A percentile compares a stretch with the other conserved stretches of the same genome.
phyloP scores from a whole-genome alignment of 2,329 filamentous ascomycete genomes.

The Plenodomus lindquistii region DNA sequence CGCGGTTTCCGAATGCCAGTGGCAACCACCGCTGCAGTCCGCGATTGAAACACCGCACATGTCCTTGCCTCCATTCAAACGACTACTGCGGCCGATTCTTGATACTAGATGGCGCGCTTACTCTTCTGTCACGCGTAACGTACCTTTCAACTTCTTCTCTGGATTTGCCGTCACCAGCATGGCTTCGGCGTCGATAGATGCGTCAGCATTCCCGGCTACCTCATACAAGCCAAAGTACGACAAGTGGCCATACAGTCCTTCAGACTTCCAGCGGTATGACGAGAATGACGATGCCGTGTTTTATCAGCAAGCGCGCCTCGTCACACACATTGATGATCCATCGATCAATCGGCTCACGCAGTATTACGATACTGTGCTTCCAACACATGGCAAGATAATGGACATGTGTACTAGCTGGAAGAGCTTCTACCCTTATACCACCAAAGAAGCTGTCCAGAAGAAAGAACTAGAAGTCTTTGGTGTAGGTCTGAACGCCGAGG shows the following conservation, averaged over 20 bases:
- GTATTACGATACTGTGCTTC: constrained; percentile 54
- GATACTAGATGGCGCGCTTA: constrained; percentile 5
- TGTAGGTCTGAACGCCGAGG: constrained; percentile 53
- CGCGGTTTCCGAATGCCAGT: constrained; percentile 2
- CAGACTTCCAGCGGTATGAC: constrained; percentile 48
- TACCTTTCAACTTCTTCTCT: constrained; percentile 20
- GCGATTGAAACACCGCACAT: constrained; percentile 2
- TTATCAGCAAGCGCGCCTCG: constrained; percentile 52
- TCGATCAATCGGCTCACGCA: constrained; percentile 50
- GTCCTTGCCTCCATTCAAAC: constrained; percentile 4
- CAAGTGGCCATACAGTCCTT: constrained; percentile 20
- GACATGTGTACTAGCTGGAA: constrained; percentile 59
- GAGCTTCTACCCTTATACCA: constrained; percentile 48
- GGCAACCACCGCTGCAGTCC: neutral
- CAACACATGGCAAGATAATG: constrained; percentile 48
- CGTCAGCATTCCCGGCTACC: constrained; percentile 10
- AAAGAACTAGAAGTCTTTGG: constrained; percentile 50
- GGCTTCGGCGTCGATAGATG: constrained; percentile 1
- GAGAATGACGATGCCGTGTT: constrained; percentile 41
- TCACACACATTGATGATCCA: constrained; percentile 58
- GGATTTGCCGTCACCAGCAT: constrained; percentile 8
- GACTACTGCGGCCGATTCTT: neutral
- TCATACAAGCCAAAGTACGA: constrained; percentile 22
- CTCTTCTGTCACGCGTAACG: constrained; percentile 4
- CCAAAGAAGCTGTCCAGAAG: constrained; percentile 36